Conservation (phyloP, 1,284 basidiomycete species). For the Microbotryum saponariae region DNA sequence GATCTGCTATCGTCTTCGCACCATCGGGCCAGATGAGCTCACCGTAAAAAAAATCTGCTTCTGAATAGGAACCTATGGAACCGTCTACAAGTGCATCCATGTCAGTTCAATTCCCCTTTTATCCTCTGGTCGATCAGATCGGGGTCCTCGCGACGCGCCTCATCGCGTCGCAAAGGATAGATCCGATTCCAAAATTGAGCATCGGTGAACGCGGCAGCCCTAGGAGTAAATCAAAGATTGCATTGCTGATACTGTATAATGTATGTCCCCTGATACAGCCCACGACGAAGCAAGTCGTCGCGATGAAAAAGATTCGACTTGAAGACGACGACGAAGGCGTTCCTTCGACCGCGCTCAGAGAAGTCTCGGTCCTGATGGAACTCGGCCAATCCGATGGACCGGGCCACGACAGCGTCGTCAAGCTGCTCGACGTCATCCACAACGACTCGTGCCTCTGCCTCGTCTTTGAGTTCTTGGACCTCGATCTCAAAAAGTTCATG, state of each 20-base stretch:
- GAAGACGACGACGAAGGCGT: constrained; percentile 97
- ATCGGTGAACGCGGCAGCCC: neutral
- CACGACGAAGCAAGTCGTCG: constrained; percentile 66
- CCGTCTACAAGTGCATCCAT: constrained; percentile 62
- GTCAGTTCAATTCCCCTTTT: neutral
- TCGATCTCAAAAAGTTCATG: constrained; percentile 94
- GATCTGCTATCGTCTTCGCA: neutral
- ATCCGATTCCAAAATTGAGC: constrained; percentile 50
- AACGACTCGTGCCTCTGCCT: constrained; percentile 94
- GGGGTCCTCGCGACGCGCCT: constrained; percentile 3
- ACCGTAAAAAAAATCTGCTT: neutral
- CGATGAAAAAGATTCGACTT: constrained; percentile 94
- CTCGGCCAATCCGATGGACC: constrained; percentile 43
- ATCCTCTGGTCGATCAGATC: neutral
- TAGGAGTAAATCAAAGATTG: neutral
- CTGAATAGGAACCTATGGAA: constrained; percentile 86
- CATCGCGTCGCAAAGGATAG: constrained; percentile 52
- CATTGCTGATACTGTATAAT: neutral
- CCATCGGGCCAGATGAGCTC: neutral
- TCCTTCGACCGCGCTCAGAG: constrained; percentile 91
- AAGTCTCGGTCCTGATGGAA: constrained; percentile 95
- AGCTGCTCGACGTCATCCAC: constrained; percentile 94
- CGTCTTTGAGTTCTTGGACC: constrained; percentile 90
- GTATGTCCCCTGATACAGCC: constrained; percentile 18
- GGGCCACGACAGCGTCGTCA: constrained; percentile 89